A percentile compares a stretch with the other conserved stretches of the same genome.
Evolutionary conservation across 345 rosid genomes (phyloP).

Genomic region (Salix arbutifolia): DNA sequence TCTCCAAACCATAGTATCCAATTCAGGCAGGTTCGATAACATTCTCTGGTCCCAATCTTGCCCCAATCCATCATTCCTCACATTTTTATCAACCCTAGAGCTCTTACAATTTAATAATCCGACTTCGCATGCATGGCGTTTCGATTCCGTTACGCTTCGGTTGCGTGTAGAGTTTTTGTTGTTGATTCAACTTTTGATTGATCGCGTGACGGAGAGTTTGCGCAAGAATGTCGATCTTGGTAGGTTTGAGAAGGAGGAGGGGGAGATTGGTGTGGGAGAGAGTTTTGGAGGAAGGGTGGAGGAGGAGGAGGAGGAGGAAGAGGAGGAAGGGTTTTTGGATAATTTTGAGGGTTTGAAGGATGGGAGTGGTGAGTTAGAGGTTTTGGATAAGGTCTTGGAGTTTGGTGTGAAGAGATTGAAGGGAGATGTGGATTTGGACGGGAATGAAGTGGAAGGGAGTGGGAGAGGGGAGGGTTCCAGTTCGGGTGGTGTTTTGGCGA

Average conservation of each 20-base stretch:
- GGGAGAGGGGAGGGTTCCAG: constrained; percentile 14
- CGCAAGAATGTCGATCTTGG: constrained; percentile 32
- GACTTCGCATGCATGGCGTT: constrained; percentile 59
- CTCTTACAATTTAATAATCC: constrained; percentile 53
- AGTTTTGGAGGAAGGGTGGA: constrained; percentile 12
- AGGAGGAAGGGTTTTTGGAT: constrained; percentile 45
- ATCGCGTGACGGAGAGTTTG: constrained; percentile 35
- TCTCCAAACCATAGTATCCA: constrained; percentile 73
- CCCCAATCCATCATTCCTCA: constrained; percentile 68
- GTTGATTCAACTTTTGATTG: constrained; percentile 58
- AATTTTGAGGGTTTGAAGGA: constrained; percentile 50
- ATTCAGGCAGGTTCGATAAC: constrained; percentile 63
- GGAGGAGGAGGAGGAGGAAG: constrained; percentile 15
- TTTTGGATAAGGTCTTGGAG: constrained; percentile 60
- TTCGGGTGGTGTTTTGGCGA: background rate
- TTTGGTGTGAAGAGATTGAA: constrained; percentile 65
- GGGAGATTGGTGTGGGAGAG: constrained; percentile 2
- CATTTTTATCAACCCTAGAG: constrained; percentile 67
- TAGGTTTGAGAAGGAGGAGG: constrained; percentile 37
- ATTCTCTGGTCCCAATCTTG: constrained; percentile 76
- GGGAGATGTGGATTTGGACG: constrained; percentile 35
- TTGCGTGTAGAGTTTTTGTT: constrained; percentile 74
- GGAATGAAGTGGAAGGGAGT: constrained; percentile 4
- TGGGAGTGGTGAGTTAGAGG: constrained; percentile 36
- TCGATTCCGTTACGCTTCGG: constrained; percentile 56